These are phyloP conservation scores for Penicillium silybi DNA, from an alignment of 495 filamentous ascomycete species.

Conservation along the genomic window DNA sequence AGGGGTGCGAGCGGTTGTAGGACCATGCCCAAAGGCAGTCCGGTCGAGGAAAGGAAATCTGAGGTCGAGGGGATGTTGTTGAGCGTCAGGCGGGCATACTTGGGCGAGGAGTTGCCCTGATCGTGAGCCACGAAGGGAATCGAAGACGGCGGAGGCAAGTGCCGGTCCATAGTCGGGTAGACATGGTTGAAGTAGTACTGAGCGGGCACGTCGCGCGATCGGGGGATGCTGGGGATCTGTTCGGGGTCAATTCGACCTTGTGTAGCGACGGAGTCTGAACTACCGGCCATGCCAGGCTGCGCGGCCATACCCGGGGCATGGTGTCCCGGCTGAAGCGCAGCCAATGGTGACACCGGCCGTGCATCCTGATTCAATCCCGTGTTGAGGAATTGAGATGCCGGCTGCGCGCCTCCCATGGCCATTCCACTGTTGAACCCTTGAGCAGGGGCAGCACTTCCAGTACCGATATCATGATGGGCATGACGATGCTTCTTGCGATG, in stretches of 20 bases:
- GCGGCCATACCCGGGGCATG: slow-evolving; percentile 40
- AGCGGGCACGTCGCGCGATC: slow-evolving; percentile 74
- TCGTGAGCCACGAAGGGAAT: slow-evolving; percentile 89
- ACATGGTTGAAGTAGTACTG: slow-evolving; percentile 81
- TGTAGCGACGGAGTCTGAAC: slow-evolving; percentile 48
- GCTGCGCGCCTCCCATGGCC: slow-evolving; percentile 51
- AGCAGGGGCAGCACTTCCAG: slow-evolving; percentile 41
- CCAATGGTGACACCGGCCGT: slow-evolving; percentile 50
- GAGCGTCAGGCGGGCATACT: slow-evolving; percentile 84
- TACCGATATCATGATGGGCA: slow-evolving; percentile 84
- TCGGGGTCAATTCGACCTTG: slow-evolving; percentile 84
- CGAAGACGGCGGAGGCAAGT: slow-evolving; percentile 83
- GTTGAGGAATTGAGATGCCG: slow-evolving; percentile 67
- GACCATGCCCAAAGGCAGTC: slow-evolving; percentile 80
- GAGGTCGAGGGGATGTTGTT: slow-evolving; percentile 84
- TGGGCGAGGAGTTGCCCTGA: slow-evolving; percentile 95
- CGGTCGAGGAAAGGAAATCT: slow-evolving; percentile 74
- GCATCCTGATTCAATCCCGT: slow-evolving; percentile 54
- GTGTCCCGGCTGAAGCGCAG: slow-evolving; percentile 41
- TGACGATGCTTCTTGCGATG: slow-evolving; percentile 93
- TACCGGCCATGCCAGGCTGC: slow-evolving; percentile 46
- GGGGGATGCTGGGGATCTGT: slow-evolving; percentile 87
- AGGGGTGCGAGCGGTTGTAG: slow-evolving; percentile 84
- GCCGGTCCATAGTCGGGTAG: slow-evolving; percentile 91
- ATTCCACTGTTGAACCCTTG: slow-evolving; percentile 61